These are phyloP conservation scores for Phyllostachys edulis DNA, from an alignment of 176 grass and related monocot species.

Conservation along the genomic window DNA sequence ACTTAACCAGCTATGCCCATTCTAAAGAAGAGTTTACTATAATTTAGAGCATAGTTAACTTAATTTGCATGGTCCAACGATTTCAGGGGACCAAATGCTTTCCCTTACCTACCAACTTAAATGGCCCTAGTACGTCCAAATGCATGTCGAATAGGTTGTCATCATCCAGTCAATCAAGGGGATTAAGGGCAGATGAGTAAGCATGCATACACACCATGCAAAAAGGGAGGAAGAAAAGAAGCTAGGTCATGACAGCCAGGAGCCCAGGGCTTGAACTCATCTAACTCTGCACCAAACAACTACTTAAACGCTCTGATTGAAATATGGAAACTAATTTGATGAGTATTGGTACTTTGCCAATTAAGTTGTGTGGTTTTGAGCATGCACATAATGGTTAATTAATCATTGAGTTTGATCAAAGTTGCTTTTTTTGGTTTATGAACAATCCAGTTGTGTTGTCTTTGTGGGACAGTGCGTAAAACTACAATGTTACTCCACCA, in stretches of 20 bases:
- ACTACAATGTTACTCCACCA: background rate
- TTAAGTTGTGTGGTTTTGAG: conserved; percentile 28
- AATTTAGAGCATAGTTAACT: background rate
- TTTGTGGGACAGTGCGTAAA: background rate
- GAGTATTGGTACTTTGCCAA: background rate
- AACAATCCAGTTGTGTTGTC: conserved; percentile 3
- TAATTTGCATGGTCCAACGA: conserved; percentile 5
- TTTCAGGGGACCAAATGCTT: conserved; percentile 51
- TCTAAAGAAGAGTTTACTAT: background rate
- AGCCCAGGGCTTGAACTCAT: background rate
- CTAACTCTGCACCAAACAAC: conserved; percentile 34
- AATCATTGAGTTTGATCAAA: conserved; percentile 28
- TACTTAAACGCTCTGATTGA: conserved; percentile 28
- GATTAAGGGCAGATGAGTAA: conserved; percentile 10
- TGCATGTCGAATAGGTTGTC: conserved; percentile 26
- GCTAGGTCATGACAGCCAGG: conserved; percentile 29
- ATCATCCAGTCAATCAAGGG: conserved; percentile 26
- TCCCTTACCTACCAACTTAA: conserved; percentile 42
- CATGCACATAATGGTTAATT: conserved; percentile 32
- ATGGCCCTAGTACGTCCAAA: conserved; percentile 41
- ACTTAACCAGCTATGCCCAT: background rate
- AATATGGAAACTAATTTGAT: background rate
- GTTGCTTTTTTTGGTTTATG: background rate
- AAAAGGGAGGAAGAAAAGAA: background rate
- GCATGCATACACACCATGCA: conserved; percentile 30